Evolutionary conservation across 805 yeast species (phyloP).

Genomic region (Yarrowia sp.): DNA sequence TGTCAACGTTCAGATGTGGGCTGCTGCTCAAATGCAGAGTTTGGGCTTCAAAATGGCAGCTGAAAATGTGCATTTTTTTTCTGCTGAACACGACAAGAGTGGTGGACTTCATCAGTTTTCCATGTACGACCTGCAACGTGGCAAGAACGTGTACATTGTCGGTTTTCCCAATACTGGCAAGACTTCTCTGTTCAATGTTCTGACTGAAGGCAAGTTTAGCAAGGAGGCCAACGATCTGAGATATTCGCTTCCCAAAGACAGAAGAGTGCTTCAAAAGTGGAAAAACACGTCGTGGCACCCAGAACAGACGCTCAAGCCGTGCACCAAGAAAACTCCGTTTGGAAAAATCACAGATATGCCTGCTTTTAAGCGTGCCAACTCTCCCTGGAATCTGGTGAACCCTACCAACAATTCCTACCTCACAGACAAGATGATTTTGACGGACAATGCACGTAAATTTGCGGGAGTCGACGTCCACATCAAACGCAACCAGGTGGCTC

Average conservation of each 20-base stretch:
- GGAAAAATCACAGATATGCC: constrained; percentile 9
- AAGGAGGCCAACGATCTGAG: neutral
- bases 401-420: neutral
- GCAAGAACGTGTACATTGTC: neutral
- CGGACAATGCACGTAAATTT: neutral
- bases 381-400: neutral
- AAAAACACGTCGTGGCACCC: neutral
- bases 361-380: neutral
- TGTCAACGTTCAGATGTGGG: constrained; percentile 15
- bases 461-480: neutral
- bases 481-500: neutral
- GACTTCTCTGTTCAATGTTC: constrained; percentile 2
- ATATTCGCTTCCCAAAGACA: neutral
- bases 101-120: neutral
- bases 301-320: neutral
- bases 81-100: neutral
- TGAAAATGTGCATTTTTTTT: constrained; percentile 1
- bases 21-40: constrained; percentile 1
- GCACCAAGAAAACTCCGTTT: neutral
- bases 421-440: constrained; percentile 8
- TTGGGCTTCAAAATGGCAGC: constrained; percentile 10
- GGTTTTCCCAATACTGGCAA: constrained; percentile 12
- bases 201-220: neutral
- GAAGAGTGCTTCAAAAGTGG: neutral
- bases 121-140: neutral